Base-by-base conservation (phyloP, 1,284 basidiomycete species). In the Sporisorium scitamineum region DNA sequence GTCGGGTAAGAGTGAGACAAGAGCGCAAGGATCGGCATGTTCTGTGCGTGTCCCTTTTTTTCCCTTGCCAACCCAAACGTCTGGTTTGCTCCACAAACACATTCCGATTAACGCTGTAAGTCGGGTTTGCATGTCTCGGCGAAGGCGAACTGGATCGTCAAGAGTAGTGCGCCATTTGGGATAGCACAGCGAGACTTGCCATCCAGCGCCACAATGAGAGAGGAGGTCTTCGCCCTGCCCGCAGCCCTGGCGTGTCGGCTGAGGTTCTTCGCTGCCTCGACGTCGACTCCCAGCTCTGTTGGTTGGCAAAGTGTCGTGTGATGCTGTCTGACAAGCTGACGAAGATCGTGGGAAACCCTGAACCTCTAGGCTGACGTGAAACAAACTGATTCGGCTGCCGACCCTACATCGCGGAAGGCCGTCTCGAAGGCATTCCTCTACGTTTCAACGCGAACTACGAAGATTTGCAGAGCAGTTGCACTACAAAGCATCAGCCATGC, bases 301-400 rank as follows among this genome's bases (percentile, higher is more conserved):
- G 3, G 18, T n/a, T 2, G 18, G 14, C 24, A n/a, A 22, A 9
- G 7, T n/a, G 27, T 48, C 16, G 47, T 29, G 47, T 29, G 47
- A 48, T 16, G 20, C 3, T 47, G 24, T 5, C 24, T 26, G 24
- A 47, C 16, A 27, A 34, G 34, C 10, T 13, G 34, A 34, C 10
- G 7, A 34, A 34, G 34, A 34, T 39, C 18, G 14, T n/a, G n/a
- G n/a, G 5, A 27, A 48, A 29, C 47, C 47, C 47, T 48, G 5
- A 29, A 48, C 47, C 47, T 48, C 47, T 29, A 48, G 29, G 47
- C 47, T 48, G 47, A 48, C 47, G 47, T 48, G 47, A 48, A 48
- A 48, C 47, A 48, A 9, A n/a, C 26, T 48, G 27, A 24, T 48
- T 48, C 47, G 47, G 47, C 27, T 48, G 47, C 47, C 47, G 27